Conservation (phyloP, 2,329 filamentous ascomycete genomes). For the Aspergillus piperis region DNA sequence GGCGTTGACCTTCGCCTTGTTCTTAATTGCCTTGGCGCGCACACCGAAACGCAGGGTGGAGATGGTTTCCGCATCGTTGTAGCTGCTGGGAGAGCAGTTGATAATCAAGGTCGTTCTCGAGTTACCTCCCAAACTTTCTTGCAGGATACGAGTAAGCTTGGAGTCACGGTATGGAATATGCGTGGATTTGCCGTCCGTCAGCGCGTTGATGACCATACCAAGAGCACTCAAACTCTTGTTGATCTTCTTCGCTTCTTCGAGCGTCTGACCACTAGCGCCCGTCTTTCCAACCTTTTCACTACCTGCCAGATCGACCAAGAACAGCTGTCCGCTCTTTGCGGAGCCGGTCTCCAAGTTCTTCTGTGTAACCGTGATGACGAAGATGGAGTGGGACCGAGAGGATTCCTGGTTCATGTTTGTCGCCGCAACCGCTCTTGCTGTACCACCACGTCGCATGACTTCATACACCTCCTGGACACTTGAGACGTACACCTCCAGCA, state of each 20-base stretch:
- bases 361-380: conserved; percentile 94
- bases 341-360: conserved; percentile 97
- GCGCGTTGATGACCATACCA: conserved; percentile 97
- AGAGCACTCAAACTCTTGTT: conserved; percentile 98
- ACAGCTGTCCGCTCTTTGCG: conserved; percentile 92
- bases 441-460: conserved; percentile 90
- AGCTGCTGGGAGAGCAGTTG: conserved; percentile 98
- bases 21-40: conserved; percentile 97
- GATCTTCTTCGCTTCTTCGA: conserved; percentile 99
- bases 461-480: conserved; percentile 96
- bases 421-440: conserved; percentile 84
- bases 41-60: conserved; percentile 93
- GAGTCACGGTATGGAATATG: conserved; percentile 97
- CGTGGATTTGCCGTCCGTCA: conserved; percentile 95
- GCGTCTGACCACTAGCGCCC: conserved; percentile 91
- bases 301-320: conserved; percentile 96
- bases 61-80: conserved; percentile 94
- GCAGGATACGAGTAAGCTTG: conserved; percentile 92
- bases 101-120: conserved; percentile 97
- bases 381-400: conserved; percentile 96
- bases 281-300: conserved; percentile 99
- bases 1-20: conserved; percentile 99
- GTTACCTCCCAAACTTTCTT: conserved; percentile 97
- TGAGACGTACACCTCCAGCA: conserved; percentile 92
- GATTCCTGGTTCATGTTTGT: conserved; percentile 99